These are phyloP conservation scores for Pythium graminicola DNA, from an alignment of 352 stramenopile species.

Conservation along the genomic window DNA sequence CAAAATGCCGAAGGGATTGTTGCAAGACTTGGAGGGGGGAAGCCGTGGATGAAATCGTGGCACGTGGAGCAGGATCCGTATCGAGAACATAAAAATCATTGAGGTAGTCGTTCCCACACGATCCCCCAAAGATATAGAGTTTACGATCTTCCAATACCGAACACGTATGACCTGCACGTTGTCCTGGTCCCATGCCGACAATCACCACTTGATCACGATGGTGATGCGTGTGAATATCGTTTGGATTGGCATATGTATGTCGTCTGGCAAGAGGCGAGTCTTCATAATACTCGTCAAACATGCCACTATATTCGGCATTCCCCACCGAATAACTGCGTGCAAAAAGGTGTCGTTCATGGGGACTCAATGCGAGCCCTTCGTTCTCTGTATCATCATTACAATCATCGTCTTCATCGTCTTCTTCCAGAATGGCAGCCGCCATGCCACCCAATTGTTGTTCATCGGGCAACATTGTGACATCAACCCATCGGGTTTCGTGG, in stretches of 20 bases:
- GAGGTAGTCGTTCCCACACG: slow-evolving; percentile 88
- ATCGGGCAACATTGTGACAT: slow-evolving; percentile 28
- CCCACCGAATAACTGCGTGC: slow-evolving; percentile 1
- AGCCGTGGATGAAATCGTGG: slow-evolving; percentile 64
- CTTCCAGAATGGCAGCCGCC: slow-evolving; percentile 24
- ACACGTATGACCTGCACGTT: slow-evolving; percentile 91
- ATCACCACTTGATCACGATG: slow-evolving; percentile 74
- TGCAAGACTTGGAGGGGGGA: slow-evolving; percentile 63
- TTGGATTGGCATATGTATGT: slow-evolving; percentile 44
- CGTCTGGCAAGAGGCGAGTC: neutral
- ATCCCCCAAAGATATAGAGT: slow-evolving; percentile 94
- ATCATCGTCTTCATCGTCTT: slow-evolving; percentile 36
- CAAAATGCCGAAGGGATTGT: slow-evolving; percentile 80
- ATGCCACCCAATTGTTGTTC: slow-evolving; percentile 74
- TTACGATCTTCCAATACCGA: slow-evolving; percentile 87
- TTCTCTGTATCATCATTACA: slow-evolving; percentile 26
- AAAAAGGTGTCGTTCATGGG: slow-evolving; percentile 12
- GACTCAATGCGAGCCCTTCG: slow-evolving; percentile 25
- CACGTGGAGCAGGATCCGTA: slow-evolving; percentile 86
- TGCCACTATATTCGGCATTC: slow-evolving; percentile 7
- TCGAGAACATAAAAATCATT: slow-evolving; percentile 94
- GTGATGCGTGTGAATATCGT: slow-evolving; percentile 36
- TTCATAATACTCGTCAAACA: slow-evolving; percentile 15
- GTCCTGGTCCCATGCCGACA: slow-evolving; percentile 78
- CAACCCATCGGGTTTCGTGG: slow-evolving; percentile 37